phyloP scores from a whole-genome alignment of 495 filamentous ascomycete genomes.

The Neurospora intermedia region DNA sequence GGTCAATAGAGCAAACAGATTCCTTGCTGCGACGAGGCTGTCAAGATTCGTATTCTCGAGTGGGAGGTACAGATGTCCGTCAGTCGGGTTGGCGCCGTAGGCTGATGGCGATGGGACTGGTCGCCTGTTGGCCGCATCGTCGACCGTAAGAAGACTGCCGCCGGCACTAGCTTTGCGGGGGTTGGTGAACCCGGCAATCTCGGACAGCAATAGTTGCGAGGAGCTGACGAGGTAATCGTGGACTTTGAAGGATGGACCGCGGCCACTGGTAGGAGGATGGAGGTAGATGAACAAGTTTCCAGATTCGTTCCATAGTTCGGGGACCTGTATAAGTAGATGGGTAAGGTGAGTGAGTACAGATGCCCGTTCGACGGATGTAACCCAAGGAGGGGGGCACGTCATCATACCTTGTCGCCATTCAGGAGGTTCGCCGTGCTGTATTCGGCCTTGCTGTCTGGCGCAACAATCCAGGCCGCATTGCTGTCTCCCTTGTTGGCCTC shows the following conservation, averaged over 20 bases:
- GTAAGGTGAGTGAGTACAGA: not conserved
- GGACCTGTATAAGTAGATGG: conserved; percentile 41
- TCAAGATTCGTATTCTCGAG: conserved; percentile 44
- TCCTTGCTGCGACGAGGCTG: conserved; percentile 64
- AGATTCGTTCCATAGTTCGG: conserved; percentile 80
- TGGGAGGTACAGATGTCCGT: conserved; percentile 64
- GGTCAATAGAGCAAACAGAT: conserved; percentile 81
- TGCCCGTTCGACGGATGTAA: not conserved
- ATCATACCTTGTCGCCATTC: conserved; percentile 48
- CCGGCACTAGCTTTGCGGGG: conserved; percentile 32
- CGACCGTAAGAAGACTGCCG: conserved; percentile 25
- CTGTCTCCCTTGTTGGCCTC: conserved; percentile 10
- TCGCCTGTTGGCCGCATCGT: conserved; percentile 32
- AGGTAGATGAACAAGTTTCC: conserved; percentile 81
- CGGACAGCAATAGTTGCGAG: conserved; percentile 61
- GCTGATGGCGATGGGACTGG: conserved; percentile 21
- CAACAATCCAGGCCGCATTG: conserved; percentile 53
- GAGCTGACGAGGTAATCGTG: conserved; percentile 60
- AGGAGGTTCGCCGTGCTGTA: conserved; percentile 50
- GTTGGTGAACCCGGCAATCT: conserved; percentile 28
- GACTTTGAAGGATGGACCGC: conserved; percentile 68
- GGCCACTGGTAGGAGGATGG: conserved; percentile 53
- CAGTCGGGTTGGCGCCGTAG: conserved; percentile 25
- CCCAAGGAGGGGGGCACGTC: not conserved
- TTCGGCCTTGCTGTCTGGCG: conserved; percentile 43